Evolutionary conservation across 2,329 filamentous ascomycete genomes (phyloP).

Genomic region (Hawksworthiomyces lignivorus): DNA sequence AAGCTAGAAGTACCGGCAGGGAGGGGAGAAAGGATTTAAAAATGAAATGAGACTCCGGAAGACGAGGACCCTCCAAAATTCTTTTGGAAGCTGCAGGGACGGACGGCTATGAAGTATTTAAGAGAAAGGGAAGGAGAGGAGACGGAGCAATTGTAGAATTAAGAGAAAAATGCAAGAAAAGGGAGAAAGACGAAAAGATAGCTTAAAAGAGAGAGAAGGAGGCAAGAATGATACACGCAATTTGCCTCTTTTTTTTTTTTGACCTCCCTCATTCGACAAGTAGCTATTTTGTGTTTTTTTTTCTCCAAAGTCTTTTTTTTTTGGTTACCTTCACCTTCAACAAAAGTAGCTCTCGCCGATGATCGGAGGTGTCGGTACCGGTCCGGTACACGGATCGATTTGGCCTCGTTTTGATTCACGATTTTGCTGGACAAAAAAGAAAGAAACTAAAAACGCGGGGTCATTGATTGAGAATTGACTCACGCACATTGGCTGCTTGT

Average conservation of each 20-base stretch:
- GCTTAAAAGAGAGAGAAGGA: neutral
- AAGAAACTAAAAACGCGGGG: slow-evolving; percentile 14
- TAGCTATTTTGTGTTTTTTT: no score
- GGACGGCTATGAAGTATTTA: neutral
- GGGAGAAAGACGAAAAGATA: slow-evolving; percentile 3
- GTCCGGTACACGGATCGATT: slow-evolving; percentile 12
- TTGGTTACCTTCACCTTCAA: neutral
- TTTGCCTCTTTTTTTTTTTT: slow-evolving; percentile 3
- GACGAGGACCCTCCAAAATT: no score
- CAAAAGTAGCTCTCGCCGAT: slow-evolving; percentile 9
- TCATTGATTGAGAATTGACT: slow-evolving; percentile 13
- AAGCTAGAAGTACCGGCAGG: neutral
- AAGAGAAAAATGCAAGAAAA: neutral
- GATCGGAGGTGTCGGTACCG: slow-evolving; percentile 10
- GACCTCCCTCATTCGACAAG: neutral
- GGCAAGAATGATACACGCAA: neutral
- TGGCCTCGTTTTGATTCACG: neutral
- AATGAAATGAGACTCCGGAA: no score
- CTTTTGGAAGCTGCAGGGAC: no score
- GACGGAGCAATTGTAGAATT: neutral
- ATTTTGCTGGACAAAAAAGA: neutral
- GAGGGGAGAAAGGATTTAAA: no score
- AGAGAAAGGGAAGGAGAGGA: neutral
- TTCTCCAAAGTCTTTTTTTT: no score
- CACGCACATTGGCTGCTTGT: slow-evolving; percentile 12